A percentile compares a stretch with the other conserved stretches of the same genome.
Conservation (phyloP, 1,284 basidiomycete species). For the Moniliella sp. region DNA sequence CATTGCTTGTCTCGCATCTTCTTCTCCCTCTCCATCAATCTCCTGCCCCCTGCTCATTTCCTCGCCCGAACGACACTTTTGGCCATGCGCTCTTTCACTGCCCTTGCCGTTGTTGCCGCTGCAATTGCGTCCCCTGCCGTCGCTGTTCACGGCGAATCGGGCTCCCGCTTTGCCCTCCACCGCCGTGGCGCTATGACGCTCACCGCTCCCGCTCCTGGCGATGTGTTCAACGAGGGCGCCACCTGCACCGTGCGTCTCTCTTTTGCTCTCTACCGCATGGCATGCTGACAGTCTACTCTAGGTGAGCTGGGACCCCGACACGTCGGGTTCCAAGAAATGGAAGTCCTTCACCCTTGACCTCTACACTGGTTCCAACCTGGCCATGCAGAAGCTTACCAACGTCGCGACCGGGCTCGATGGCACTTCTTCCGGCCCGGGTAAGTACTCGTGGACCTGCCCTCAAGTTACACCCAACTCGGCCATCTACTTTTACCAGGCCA, state of each 20-base stretch:
- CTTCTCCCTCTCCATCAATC: too few relatives aligned
- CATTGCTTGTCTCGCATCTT: too few relatives aligned
- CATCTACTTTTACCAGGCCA: conserved; percentile 28
- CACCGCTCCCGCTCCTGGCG: conserved; percentile 2
- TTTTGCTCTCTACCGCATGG: not conserved
- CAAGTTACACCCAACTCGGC: conserved; percentile 42
- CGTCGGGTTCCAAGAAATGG: conserved; percentile 1
- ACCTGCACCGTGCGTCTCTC: not conserved
- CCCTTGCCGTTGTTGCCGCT: too few relatives aligned
- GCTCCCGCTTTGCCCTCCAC: too few relatives aligned
- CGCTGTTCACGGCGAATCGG: too few relatives aligned
- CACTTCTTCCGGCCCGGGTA: conserved; percentile 36
- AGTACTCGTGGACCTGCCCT: conserved; percentile 48
- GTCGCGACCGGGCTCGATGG: conserved; percentile 46
- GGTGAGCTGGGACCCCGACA: conserved; percentile 1
- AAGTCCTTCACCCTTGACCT: conserved; percentile 37
- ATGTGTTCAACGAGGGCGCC: conserved; percentile 1
- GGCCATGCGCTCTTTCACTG: too few relatives aligned
- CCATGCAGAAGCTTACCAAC: conserved; percentile 50
- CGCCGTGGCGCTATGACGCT: too few relatives aligned
- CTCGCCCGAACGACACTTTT: too few relatives aligned
- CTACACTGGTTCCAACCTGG: conserved; percentile 53
- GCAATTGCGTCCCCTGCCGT: too few relatives aligned
- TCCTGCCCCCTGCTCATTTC: too few relatives aligned
- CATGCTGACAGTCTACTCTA: not conserved